Base-by-base conservation (phyloP, 345 rosid species). In the Pseudoturritis turrita region DNA sequence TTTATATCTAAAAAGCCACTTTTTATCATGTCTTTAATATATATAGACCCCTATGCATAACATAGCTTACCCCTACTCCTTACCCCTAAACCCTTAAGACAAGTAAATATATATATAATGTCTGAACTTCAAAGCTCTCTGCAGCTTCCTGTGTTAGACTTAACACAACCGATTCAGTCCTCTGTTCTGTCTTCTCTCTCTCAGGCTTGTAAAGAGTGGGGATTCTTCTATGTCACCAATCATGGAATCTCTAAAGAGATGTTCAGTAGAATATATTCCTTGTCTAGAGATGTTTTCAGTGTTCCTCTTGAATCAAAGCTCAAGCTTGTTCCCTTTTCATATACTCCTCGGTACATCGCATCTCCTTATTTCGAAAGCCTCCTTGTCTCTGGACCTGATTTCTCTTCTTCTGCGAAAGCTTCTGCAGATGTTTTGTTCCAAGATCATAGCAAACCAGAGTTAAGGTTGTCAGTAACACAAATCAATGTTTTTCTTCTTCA, bases 341-440 rank as follows among this genome's bases (percentile, higher is more conserved):
- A 85, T 73, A 84, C 94, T 52, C 92, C 96, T 49, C 87, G 67
- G 39, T 81, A 85, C 81, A 87, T 91, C 36, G 97, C 96, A 25
- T 91, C 92, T 33, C 96, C 96, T 15, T 91, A 81, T 68, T 91
- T 89, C 41, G 93, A 89, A 62, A 86, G 97, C 76, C 77, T 91
- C 7, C 66, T 78, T 22, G 87, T 91, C 14, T 77, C 85, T 7
- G 90, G 96, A 53, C 92, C 96, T 0, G 89, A 87, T 69, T 91
- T 87, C 83, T 78, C 81, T 26, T 29, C 68, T 31, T 89, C 90
- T 10, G 84, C 89, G 0, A 80, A 79, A 84, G 78, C 76, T 71
- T 87, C 86, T 41, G 83, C 81, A 14, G 81, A 75, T 70, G 80
- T 74, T 59, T 79, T 91, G 59, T 80, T 84, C 23, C 68, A 70